A percentile compares a stretch with the other conserved stretches of the same genome.
These are phyloP conservation scores for Diphasiastrum complanatum DNA, from an alignment of 83 land plant species.

Conservation along the genomic window DNA sequence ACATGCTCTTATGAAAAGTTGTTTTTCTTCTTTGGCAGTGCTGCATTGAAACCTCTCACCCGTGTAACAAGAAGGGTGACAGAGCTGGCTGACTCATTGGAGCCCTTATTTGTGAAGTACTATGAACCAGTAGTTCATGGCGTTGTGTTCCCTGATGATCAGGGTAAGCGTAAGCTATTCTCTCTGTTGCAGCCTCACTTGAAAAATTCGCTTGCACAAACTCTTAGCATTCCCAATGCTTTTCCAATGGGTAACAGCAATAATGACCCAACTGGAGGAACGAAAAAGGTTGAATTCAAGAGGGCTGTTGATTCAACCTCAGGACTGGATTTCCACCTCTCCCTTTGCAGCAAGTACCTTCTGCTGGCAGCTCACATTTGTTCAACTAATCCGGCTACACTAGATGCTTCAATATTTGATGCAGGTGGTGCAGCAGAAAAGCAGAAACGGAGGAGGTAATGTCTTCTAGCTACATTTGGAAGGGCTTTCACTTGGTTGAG, in stretches of 20 bases:
- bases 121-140: constrained; percentile 57
- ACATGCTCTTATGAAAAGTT: background rate
- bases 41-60: constrained; percentile 67
- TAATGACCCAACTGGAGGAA: constrained; percentile 6
- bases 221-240: constrained; percentile 34
- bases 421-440: constrained; percentile 53
- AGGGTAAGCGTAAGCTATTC: constrained; percentile 65
- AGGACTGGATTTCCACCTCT: constrained; percentile 65
- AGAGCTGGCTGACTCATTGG: constrained; percentile 60
- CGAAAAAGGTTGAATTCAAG: constrained; percentile 17
- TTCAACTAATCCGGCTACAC: constrained; percentile 91
- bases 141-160: constrained; percentile 46
- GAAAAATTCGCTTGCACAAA: constrained; percentile 46
- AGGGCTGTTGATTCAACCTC: constrained; percentile 22
- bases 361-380: constrained; percentile 89
- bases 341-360: constrained; percentile 82
- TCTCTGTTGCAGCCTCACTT: constrained; percentile 65
- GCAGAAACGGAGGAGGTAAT: constrained; percentile 40
- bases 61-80: constrained; percentile 68
- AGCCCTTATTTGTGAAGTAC: constrained; percentile 58
- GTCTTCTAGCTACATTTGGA: background rate
- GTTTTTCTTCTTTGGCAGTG: constrained; percentile 38
- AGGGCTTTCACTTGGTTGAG: too few species aligned
- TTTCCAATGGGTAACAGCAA: constrained; percentile 19
- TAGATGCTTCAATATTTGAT: constrained; percentile 92